Evolutionary conservation across 2,329 filamentous ascomycete species (phyloP).

Genomic region (Podosphaera xanthii): DNA sequence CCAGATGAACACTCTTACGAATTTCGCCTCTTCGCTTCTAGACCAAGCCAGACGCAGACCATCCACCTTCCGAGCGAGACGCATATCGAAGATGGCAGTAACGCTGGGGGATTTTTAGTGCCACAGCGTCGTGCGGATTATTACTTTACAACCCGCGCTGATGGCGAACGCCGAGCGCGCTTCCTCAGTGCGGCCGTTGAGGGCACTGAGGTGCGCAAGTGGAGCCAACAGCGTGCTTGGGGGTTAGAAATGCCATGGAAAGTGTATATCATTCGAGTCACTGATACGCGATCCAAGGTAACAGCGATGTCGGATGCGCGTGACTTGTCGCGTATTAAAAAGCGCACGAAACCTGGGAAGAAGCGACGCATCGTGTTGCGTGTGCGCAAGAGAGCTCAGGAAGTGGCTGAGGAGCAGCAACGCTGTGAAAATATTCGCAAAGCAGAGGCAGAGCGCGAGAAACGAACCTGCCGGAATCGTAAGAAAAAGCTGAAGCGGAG

Average conservation of each 20-base stretch:
- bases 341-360: slow-evolving; percentile 27
- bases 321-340: slow-evolving; percentile 1
- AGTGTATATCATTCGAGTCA: slow-evolving; percentile 23
- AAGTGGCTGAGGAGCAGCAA: slow-evolving; percentile 16
- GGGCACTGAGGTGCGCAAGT: slow-evolving; percentile 26
- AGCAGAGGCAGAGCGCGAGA: slow-evolving; percentile 33
- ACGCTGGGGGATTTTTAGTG: slow-evolving; percentile 16
- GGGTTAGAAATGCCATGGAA: slow-evolving; percentile 38
- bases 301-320: background rate
- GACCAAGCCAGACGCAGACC: slow-evolving; percentile 17
- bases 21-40: slow-evolving; percentile 30
- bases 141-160: slow-evolving; percentile 24
- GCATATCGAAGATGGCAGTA: slow-evolving; percentile 10
- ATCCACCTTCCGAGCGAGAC: slow-evolving; percentile 23
- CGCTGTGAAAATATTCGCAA: slow-evolving; percentile 23
- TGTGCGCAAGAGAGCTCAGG: slow-evolving; percentile 19
- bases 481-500: slow-evolving; percentile 35
- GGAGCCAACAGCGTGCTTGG: slow-evolving; percentile 26
- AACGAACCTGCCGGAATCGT: slow-evolving; percentile 38
- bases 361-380: slow-evolving; percentile 31
- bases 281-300: background rate
- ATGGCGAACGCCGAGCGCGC: slow-evolving; percentile 18
- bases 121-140: slow-evolving; percentile 23
- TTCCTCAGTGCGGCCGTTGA: slow-evolving; percentile 26
- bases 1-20: slow-evolving; percentile 19